Evolutionary conservation across 768 basidiomycete species (phyloP).

Genomic region (Amanita rubescens): DNA sequence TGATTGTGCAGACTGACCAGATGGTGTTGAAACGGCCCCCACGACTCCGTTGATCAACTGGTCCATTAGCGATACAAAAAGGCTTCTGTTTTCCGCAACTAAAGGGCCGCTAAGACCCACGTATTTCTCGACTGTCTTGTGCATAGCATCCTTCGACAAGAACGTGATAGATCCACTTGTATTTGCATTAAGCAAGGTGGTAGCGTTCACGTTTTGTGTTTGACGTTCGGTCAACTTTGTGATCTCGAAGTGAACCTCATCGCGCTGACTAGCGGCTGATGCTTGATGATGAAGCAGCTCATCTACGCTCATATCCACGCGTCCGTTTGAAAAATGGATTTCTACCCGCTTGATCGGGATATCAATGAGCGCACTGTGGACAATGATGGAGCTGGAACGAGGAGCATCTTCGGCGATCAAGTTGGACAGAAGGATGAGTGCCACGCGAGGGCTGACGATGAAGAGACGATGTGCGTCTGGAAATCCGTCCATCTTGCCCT

Average conservation of each 20-base stretch:
- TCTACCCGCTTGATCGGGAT: constrained; percentile 13
- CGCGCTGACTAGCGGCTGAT: constrained; percentile 13
- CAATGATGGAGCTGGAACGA: constrained; percentile 13
- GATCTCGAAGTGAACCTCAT: constrained; percentile 22
- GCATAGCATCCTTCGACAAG: constrained; percentile 16
- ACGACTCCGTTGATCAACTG: neutral
- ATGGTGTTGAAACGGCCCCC: neutral
- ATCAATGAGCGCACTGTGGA: constrained; percentile 18
- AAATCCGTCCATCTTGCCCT: constrained; percentile 19
- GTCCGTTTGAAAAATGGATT: neutral
- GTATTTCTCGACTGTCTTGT: constrained; percentile 13
- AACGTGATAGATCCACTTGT: constrained; percentile 20
- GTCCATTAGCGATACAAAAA: neutral
- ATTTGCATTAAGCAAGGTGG: constrained; percentile 20
- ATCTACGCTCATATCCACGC: neutral
- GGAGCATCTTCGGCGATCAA: constrained; percentile 10
- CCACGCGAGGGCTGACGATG: constrained; percentile 28
- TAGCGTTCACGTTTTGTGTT: constrained; percentile 23
- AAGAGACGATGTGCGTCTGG: constrained; percentile 23
- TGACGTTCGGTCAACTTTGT: constrained; percentile 20
- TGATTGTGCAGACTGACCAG: neutral
- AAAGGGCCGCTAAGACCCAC: neutral
- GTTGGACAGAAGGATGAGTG: constrained; percentile 21
- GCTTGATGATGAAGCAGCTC: constrained; percentile 14
- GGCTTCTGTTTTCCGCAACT: neutral